phyloP scores from a whole-genome alignment of 2,329 filamentous ascomycete species.

The Talaromyces sp. region DNA sequence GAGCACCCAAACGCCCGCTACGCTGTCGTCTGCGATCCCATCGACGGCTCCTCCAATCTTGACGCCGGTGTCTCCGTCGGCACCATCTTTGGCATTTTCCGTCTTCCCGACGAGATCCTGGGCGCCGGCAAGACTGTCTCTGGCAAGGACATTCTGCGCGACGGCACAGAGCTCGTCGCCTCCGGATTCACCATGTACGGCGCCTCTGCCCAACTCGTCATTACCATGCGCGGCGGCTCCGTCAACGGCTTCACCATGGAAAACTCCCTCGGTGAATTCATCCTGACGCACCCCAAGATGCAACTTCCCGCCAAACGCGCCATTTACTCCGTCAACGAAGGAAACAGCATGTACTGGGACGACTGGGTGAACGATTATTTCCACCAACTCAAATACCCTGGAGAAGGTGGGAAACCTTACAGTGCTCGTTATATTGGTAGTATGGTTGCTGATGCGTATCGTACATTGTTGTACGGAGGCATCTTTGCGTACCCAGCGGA shows the following conservation, averaged over 20 bases:
- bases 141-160: conserved; percentile 73
- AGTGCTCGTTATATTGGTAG: conserved; percentile 91
- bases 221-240: conserved; percentile 87
- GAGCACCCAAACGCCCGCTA: conserved; percentile 74
- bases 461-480: conserved; percentile 90
- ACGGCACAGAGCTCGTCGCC: conserved; percentile 86
- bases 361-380: conserved; percentile 84
- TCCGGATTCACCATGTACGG: conserved; percentile 99
- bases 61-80: conserved; percentile 97
- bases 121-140: conserved; percentile 55
- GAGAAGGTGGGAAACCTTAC: conserved; percentile 75
- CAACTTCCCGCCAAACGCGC: conserved; percentile 70
- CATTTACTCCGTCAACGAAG: conserved; percentile 99
- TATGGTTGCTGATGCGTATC: conserved; percentile 98
- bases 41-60: conserved; percentile 95
- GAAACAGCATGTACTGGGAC: conserved; percentile 95
- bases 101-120: conserved; percentile 66
- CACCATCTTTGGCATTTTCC: conserved; percentile 94
- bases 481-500: conserved; percentile 98
- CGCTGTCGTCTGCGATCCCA: conserved; percentile 94
- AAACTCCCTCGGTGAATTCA: conserved; percentile 96
- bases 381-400: conserved; percentile 78
- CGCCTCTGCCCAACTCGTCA: conserved; percentile 89
- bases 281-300: conserved; percentile 96
- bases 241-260: conserved; percentile 99